phyloP scores from a whole-genome alignment of 805 yeast species.

The Lachancea kluyveri region DNA sequence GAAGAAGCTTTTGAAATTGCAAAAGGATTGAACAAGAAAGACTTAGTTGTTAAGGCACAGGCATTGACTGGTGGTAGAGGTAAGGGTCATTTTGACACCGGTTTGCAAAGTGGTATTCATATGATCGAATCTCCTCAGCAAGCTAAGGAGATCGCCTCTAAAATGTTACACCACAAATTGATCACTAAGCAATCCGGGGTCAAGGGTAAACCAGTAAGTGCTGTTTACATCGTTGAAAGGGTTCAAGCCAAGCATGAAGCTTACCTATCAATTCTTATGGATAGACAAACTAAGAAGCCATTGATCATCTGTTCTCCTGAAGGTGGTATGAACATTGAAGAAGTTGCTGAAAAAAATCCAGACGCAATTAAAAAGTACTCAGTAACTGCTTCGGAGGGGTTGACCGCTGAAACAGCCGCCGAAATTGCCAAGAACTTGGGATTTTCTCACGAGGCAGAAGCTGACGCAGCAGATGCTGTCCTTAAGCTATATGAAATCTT shows the following conservation, averaged over 20 bases:
- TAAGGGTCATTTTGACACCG: constrained; percentile 95
- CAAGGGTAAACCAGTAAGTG: constrained; percentile 94
- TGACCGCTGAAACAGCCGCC: constrained; percentile 68
- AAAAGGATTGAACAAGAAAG: constrained; percentile 54
- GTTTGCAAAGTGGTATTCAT: constrained; percentile 95
- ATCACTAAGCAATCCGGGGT: constrained; percentile 98
- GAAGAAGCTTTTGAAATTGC: constrained; percentile 85
- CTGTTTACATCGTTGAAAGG: constrained; percentile 93
- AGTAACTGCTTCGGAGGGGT: constrained; percentile 71
- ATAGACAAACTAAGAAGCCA: constrained; percentile 85
- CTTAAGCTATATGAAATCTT: constrained; percentile 85
- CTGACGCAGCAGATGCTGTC: constrained; percentile 83
- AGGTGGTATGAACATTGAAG: constrained; percentile 99
- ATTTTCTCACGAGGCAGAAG: constrained; percentile 67
- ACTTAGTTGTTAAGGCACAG: constrained; percentile 94
- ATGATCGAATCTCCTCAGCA: constrained; percentile 79
- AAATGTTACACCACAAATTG: constrained; percentile 88
- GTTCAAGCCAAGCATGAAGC: constrained; percentile 93
- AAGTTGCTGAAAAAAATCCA: constrained; percentile 90
- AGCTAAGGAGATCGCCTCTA: constrained; percentile 76
- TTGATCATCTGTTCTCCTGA: constrained; percentile 92
- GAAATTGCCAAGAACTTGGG: constrained; percentile 78
- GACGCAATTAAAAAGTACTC: constrained; percentile 85
- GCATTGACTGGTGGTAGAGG: constrained; percentile 99
- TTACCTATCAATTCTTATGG: constrained; percentile 89